Percentiles rank a stretch among this genome's conserved stretches.
Evolutionary conservation across 768 basidiomycete species (phyloP).

Genomic region (Scleroderma bovista): DNA sequence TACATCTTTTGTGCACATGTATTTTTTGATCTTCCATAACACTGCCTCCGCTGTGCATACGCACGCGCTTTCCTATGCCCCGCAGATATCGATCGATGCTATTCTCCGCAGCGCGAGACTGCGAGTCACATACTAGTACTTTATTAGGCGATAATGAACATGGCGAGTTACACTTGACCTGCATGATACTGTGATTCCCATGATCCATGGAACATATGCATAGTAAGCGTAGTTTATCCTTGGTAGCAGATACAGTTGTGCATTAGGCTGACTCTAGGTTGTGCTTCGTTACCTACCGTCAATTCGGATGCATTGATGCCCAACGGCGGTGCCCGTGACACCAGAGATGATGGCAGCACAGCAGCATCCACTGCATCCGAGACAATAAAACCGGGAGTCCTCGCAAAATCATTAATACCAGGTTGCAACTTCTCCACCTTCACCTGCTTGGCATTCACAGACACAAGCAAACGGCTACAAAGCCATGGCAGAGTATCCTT

Average conservation of each 20-base stretch:
- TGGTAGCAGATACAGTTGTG: background rate
- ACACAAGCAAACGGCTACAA: conserved; percentile 3
- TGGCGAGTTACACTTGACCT: background rate
- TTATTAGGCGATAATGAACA: background rate
- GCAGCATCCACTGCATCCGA: background rate
- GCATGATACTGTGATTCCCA: background rate
- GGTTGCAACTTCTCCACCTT: background rate
- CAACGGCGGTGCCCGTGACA: background rate
- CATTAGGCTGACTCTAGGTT: no score
- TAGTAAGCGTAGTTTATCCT: background rate
- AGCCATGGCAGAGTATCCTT: conserved; percentile 19
- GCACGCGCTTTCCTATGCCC: background rate
- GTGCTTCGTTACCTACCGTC: background rate
- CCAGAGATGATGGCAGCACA: background rate
- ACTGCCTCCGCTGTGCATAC: background rate
- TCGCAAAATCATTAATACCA: background rate
- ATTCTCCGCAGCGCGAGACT: background rate
- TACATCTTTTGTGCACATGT: background rate
- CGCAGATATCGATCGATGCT: background rate
- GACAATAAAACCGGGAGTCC: background rate
- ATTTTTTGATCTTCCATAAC: background rate
- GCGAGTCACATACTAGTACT: background rate
- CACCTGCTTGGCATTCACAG: background rate
- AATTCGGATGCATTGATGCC: background rate
- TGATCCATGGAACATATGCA: no score